Evolutionary conservation across 2,329 filamentous ascomycete species (phyloP).

Genomic region (Blumeria hordei): DNA sequence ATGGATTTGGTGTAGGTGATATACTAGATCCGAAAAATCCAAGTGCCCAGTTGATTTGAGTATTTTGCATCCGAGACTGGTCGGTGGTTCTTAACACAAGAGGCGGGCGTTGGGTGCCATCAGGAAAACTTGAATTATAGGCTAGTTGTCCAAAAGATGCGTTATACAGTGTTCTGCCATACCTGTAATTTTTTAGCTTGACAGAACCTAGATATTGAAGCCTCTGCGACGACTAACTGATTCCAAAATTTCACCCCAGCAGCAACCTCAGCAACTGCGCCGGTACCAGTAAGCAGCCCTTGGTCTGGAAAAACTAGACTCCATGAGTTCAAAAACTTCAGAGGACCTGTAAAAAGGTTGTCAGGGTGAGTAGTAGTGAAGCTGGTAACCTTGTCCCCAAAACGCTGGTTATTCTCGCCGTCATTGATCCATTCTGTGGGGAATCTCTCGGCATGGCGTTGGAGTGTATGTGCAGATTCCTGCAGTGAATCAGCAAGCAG

Average conservation of each 20-base stretch:
- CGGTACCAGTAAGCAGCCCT: constrained; percentile 22
- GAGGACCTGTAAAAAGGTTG: constrained; percentile 19
- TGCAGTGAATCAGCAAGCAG: not conserved
- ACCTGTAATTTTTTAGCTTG: constrained; percentile 11
- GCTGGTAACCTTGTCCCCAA: constrained; percentile 23
- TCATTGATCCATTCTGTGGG: constrained; percentile 21
- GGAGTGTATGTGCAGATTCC: constrained; percentile 22
- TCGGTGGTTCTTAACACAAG: constrained; percentile 28
- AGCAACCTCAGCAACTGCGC: constrained; percentile 24
- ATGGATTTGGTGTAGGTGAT: constrained; percentile 16
- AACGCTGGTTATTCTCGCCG: constrained; percentile 22
- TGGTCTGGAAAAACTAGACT: constrained; percentile 20
- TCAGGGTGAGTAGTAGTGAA: constrained; percentile 17
- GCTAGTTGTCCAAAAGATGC: constrained; percentile 22
- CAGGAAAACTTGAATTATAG: constrained; percentile 22
- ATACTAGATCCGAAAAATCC: constrained; percentile 27
- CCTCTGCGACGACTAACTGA: constrained; percentile 3
- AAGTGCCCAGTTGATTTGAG: constrained; percentile 26
- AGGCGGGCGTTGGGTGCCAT: constrained; percentile 23
- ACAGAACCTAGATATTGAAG: not conserved
- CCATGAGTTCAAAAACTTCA: constrained; percentile 28
- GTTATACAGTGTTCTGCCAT: constrained; percentile 27
- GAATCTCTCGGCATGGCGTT: constrained; percentile 29
- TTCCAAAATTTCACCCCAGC: constrained; percentile 28
- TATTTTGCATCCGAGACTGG: constrained; percentile 29